These are phyloP conservation scores for Calonectria multiphialidica DNA, from an alignment of 2,329 filamentous ascomycete genomes.

Conservation along the genomic window DNA sequence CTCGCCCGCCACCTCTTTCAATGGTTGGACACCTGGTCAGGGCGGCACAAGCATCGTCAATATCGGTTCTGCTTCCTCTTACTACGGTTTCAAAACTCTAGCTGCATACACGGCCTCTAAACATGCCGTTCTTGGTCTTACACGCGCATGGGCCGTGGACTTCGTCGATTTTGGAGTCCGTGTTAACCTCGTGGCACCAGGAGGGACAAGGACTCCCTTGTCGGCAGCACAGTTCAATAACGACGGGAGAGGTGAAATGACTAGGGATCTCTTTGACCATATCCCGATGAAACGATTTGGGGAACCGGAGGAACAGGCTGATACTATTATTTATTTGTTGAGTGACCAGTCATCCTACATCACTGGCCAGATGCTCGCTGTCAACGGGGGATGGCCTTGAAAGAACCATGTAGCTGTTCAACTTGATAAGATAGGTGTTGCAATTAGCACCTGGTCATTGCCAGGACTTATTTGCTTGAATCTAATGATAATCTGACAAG, in stretches of 20 bases:
- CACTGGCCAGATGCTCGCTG: background rate
- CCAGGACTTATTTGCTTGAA: too few species aligned
- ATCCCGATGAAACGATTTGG: background rate
- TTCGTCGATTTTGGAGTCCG: background rate
- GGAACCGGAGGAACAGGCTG: background rate
- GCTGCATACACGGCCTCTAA: background rate
- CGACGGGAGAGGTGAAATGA: background rate
- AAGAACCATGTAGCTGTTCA: too few species aligned
- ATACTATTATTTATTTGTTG: background rate
- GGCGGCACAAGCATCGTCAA: background rate
- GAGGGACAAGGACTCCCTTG: background rate
- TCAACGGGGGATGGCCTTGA: conserved; percentile 11
- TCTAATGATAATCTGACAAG: too few species aligned
- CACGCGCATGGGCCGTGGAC: background rate
- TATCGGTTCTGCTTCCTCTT: background rate
- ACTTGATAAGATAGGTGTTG: too few species aligned
- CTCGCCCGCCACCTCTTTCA: background rate
- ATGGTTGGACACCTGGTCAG: background rate
- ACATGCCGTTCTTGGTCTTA: conserved; percentile 4
- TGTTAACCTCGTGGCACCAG: background rate
- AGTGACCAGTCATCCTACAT: background rate
- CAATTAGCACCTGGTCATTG: too few species aligned
- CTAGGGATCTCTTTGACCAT: background rate
- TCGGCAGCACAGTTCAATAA: background rate
- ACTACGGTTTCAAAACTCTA: background rate